Base-by-base conservation (phyloP, 495 filamentous ascomycete species). In the Tuber umbilicatum region DNA sequence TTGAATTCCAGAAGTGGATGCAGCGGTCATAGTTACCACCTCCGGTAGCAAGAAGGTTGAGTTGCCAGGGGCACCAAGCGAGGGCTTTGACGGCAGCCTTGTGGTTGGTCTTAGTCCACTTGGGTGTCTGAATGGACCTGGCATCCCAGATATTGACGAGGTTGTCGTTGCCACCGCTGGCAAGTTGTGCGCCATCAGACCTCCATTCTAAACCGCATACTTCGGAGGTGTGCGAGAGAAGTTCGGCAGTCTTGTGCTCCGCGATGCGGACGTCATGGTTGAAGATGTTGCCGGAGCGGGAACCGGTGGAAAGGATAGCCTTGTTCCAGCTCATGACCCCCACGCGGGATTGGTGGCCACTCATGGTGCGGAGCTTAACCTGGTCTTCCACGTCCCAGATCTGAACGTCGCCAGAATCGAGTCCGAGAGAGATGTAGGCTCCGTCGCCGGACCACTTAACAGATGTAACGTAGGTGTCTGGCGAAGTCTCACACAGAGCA, bases 1-100 rank as follows among this genome's bases (percentile, higher is more conserved):
- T 98, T 69, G 92, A 93, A 87, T 99, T 99, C 95, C 95, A 99
- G 89, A 98, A 99, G 85, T 98, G 96, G 83, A 99, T 99, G 85
- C 97, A 91, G 78, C 93, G 90, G 83, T 98, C 95, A 84, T 97
- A 95, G 37, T 93, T 95, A 71, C 95, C 95, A 79, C 96, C 96
- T 43, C 96, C 95, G 39, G 96, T 97, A 60, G 96, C 95, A 23
- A 99, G 91, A 21, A 98, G 87, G 87, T 97, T 98, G 80, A 91
- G 87, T 86, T 97, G 96, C 95, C 95, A 99, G 41, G 95, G 96
- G 87, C 95, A 99, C 95, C 95, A 99, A 74, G 93, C 92, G 47
- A 99, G 88, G 55, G 96, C 95, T 88, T 98, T 99, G 84, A 99
- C 94, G 42, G 95, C 95, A 67, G 95, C 95, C 81, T 93, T 94